Base-by-base conservation (phyloP, 305 asterid species). In the Solanum aculeatissimum region DNA sequence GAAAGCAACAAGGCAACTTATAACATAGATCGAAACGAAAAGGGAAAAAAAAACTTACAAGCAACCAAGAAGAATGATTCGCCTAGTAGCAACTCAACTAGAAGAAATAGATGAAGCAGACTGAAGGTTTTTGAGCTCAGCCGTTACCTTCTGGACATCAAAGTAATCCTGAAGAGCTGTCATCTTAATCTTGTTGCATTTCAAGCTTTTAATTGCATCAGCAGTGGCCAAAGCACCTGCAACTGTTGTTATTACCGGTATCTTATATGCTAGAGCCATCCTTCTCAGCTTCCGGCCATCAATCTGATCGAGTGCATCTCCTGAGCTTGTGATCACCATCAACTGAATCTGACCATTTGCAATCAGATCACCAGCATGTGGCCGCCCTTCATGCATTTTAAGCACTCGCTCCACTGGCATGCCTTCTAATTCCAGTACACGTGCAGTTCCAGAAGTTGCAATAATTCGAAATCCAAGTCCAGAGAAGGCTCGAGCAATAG, bases 161-260 rank as follows among this genome's bases (percentile, higher is more conserved):
- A 97, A 94, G 90, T 95, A 95, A 80, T 95, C 98, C 95, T 97
- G 98, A 63, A 95, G 96, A 65, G 98, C 98, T 12, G 90, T 23
- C 98, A 95, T 92, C 86, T 94, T 94, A 77, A 97, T 92, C 92
- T 94, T 92, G 83, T 86, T 97, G 85, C 89, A 70, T 83, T 89
- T 91, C 91, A 97, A 85, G 92, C 98, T 95, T 92, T 89, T 95
- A 38, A 97, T 95, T 4, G 99, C 97, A 83, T 90, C 95, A 1
- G 98, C 97, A 5, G 98, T 94, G n/a, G 99, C 99, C 92, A 95
- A 75, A 23, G 97, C 98, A 19, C 98, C 98, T 0, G 97, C 97
- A 43, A 93, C 95, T 13, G 99, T 97, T 2, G 99, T 95, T 49
- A 97, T 91, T 25, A 95, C 91, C 1, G 98, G 98, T 83, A 95